These are phyloP conservation scores for Sclerotinia minor DNA, from an alignment of 2,329 filamentous ascomycete genomes.

Conservation along the genomic window DNA sequence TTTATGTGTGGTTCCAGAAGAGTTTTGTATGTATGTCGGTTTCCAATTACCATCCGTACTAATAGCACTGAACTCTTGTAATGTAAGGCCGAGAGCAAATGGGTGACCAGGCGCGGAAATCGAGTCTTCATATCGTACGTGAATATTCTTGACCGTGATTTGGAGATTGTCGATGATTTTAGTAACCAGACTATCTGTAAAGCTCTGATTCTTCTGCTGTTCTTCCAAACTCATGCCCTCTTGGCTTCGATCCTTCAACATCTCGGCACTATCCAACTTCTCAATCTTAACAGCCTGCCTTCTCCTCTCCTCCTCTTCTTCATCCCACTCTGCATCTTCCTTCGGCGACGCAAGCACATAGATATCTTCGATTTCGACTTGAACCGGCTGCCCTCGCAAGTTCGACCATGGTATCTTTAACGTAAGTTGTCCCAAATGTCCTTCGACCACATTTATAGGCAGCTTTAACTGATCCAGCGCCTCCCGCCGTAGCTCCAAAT, in stretches of 20 bases:
- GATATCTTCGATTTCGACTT: slow-evolving; percentile 94
- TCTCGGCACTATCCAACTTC: slow-evolving; percentile 92
- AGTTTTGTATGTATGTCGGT: slow-evolving; percentile 92
- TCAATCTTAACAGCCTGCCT: slow-evolving; percentile 96
- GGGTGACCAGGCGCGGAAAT: slow-evolving; percentile 93
- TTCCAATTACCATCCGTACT: slow-evolving; percentile 95
- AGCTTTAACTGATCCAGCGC: slow-evolving; percentile 96
- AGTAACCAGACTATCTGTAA: slow-evolving; percentile 89
- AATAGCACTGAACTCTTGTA: slow-evolving; percentile 95
- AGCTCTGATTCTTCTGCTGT: slow-evolving; percentile 96
- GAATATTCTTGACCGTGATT: slow-evolving; percentile 96
- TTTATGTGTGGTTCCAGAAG: slow-evolving; percentile 82
- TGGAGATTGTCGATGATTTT: slow-evolving; percentile 99
- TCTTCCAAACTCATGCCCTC: slow-evolving; percentile 94
- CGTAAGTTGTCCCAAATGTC: slow-evolving; percentile 88
- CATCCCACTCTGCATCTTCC: slow-evolving; percentile 90
- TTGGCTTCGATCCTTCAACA: slow-evolving; percentile 87
- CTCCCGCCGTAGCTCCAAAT: slow-evolving; percentile 90
- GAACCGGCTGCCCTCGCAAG: slow-evolving; percentile 87
- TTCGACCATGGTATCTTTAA: slow-evolving; percentile 98
- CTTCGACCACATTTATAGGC: slow-evolving; percentile 93
- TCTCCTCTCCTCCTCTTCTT: slow-evolving; percentile 85
- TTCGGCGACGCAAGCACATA: slow-evolving; percentile 93
- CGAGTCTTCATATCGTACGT: slow-evolving; percentile 96
- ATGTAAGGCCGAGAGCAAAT: slow-evolving; percentile 86